A percentile compares a stretch with the other conserved stretches of the same genome.
These are phyloP conservation scores for Tarenaya hassleriana DNA, from an alignment of 345 rosid species.

Conservation along the genomic window DNA sequence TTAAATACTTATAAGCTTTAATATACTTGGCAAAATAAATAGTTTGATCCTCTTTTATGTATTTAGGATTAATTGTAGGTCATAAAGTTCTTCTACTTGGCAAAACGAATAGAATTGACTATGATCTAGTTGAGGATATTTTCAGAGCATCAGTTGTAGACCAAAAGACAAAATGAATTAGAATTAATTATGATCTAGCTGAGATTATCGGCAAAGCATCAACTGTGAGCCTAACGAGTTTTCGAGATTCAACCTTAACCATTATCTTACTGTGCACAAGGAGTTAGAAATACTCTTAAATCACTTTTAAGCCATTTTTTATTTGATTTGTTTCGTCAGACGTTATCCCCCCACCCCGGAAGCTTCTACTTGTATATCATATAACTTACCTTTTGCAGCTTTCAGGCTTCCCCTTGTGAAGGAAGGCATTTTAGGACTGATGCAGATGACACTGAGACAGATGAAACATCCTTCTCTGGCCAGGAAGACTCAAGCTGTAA, in stretches of 20 bases:
- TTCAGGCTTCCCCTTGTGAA: conserved; percentile 73
- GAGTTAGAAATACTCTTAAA: background rate
- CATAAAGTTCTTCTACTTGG: background rate
- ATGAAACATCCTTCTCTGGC: conserved; percentile 80
- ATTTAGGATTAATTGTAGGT: background rate
- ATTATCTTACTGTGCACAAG: background rate
- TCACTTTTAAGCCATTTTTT: background rate
- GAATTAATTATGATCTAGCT: conserved; percentile 1
- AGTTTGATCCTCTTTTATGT: background rate
- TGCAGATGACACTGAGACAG: conserved; percentile 66
- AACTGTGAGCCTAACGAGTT: too few relatives aligned
- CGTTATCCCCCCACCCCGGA: background rate
- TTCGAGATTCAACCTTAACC: background rate
- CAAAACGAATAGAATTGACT: background rate
- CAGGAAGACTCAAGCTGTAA: conserved; percentile 67
- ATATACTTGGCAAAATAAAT: background rate
- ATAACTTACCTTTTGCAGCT: conserved; percentile 40
- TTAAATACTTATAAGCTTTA: background rate
- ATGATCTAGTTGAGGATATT: conserved; percentile 2
- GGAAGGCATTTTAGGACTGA: conserved; percentile 54
- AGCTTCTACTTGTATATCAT: background rate
- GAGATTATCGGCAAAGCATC: background rate
- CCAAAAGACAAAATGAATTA: background rate
- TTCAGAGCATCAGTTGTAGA: background rate
- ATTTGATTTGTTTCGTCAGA: background rate